These are phyloP conservation scores for Podospora fimiseda DNA, from an alignment of 495 filamentous ascomycete genomes.

Conservation along the genomic window DNA sequence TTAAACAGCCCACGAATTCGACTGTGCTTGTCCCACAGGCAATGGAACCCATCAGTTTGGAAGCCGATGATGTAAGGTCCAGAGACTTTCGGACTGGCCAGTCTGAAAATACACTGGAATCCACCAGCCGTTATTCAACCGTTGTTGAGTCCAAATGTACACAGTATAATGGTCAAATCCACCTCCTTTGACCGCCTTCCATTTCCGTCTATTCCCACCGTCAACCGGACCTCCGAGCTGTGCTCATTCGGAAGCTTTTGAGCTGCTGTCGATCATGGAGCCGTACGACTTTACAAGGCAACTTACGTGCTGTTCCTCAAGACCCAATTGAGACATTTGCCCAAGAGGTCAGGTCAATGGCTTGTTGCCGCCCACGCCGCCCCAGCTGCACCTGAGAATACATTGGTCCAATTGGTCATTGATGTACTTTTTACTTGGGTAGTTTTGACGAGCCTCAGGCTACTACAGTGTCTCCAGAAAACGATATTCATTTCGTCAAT, in stretches of 20 bases:
- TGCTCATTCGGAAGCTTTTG: neutral
- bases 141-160: no score
- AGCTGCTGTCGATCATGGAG: slow-evolving; percentile 1
- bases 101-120: no score
- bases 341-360: neutral
- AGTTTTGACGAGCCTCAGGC: no score
- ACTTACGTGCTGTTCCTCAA: neutral
- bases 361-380: no score
- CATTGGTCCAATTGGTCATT: no score
- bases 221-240: neutral
- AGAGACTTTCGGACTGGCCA: no score
- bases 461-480: neutral
- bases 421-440: no score
- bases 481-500: neutral
- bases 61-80: neutral
- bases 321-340: neutral
- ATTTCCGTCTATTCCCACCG: no score
- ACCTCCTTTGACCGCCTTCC: no score
- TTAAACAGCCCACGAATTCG: neutral
- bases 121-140: no score
- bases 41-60: neutral
- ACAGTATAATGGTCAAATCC: no score
- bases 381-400: no score
- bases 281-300: neutral
- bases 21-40: neutral